phyloP scores from a whole-genome alignment of 176 grass and related monocot species.

The Puya raimondii region DNA sequence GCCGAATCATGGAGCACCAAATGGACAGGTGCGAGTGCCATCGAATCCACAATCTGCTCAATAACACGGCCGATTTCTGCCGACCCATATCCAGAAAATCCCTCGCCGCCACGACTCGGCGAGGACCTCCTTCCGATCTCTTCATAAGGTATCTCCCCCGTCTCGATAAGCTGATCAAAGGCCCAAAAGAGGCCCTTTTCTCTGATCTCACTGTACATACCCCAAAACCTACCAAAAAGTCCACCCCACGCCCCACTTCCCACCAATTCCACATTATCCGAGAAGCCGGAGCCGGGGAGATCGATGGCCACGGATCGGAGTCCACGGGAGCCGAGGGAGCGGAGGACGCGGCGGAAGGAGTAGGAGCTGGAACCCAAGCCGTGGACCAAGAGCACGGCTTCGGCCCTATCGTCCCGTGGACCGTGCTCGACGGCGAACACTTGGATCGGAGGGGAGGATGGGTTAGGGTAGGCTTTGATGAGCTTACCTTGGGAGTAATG shows the following conservation, averaged over 20 bases:
- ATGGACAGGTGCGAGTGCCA: conserved; percentile 46
- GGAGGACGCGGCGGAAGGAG: conserved; percentile 53
- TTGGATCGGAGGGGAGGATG: conserved; percentile 9
- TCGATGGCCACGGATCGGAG: conserved; percentile 35
- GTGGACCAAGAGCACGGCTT: conserved; percentile 42
- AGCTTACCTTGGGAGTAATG: conserved; percentile 37
- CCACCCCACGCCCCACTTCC: background rate
- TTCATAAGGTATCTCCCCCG: conserved; percentile 55
- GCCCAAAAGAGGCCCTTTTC: conserved; percentile 66
- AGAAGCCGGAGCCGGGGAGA: conserved; percentile 57
- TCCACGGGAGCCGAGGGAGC: conserved; percentile 24
- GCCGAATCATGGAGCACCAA: conserved; percentile 70
- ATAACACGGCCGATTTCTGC: conserved; percentile 32
- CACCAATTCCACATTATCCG: conserved; percentile 10
- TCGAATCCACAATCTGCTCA: conserved; percentile 31
- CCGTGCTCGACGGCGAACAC: conserved; percentile 42
- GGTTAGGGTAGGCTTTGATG: conserved; percentile 9
- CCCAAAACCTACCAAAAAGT: conserved; percentile 17
- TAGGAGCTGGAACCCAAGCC: conserved; percentile 54
- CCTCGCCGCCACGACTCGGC: background rate
- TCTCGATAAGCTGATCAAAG: conserved; percentile 71
- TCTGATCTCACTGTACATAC: conserved; percentile 37
- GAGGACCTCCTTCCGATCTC: conserved; percentile 7
- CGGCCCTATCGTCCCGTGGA: conserved; percentile 12
- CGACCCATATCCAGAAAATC: conserved; percentile 25